Conservation (phyloP, 2,329 filamentous ascomycete genomes). For the Onygenales sp. region DNA sequence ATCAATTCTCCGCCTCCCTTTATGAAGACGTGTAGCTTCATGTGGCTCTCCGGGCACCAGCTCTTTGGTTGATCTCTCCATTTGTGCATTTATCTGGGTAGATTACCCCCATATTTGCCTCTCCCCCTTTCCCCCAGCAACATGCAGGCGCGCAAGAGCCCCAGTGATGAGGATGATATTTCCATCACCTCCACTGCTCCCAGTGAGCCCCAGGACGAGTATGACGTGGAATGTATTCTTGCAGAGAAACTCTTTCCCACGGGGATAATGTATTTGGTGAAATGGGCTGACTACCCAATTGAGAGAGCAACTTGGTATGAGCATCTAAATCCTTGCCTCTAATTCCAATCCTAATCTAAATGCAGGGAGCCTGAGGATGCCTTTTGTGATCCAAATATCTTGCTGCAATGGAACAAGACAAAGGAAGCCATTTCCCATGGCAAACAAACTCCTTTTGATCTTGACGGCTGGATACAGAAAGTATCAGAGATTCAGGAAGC, state of each 20-base stretch:
- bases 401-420: conserved; percentile 32
- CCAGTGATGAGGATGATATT: conserved; percentile 40
- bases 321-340: too few relatives aligned
- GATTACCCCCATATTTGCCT: too few relatives aligned
- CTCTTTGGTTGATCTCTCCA: too few relatives aligned
- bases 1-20: too few relatives aligned
- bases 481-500: conserved; percentile 14
- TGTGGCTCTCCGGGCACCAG: too few relatives aligned
- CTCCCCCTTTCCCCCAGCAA: too few relatives aligned
- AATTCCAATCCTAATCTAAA: too few relatives aligned
- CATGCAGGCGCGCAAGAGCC: conserved; percentile 1
- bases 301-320: conserved; percentile 42
- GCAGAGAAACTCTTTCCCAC: conserved; percentile 31
- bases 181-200: conserved; percentile 47
- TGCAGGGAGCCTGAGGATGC: conserved; percentile 35
- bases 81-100: too few relatives aligned
- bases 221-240: conserved; percentile 46
- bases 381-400: conserved; percentile 27
- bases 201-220: conserved; percentile 40
- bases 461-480: conserved; percentile 21
- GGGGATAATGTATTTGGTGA: conserved; percentile 47
- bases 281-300: conserved; percentile 53
- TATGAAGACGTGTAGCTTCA: too few relatives aligned
- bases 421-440: conserved; percentile 24
- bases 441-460: conserved; percentile 22